A percentile compares a stretch with the other conserved stretches of the same genome.
These are phyloP conservation scores for Cornus suecica DNA, from an alignment of 148 eudicot species.

Conservation along the genomic window DNA sequence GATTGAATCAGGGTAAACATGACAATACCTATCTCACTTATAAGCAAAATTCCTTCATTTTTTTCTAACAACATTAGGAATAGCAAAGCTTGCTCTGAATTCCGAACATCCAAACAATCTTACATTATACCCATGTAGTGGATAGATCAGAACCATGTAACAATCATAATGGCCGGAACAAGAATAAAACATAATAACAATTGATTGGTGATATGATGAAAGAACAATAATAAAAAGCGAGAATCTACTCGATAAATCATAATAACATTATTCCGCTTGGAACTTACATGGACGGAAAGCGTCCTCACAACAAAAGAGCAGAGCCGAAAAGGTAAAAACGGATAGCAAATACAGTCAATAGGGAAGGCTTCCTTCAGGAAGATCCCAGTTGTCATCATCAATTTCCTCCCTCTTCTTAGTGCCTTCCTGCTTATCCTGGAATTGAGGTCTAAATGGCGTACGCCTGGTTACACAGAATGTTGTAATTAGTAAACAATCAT, in stretches of 20 bases:
- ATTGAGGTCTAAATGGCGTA: slow-evolving; percentile 23
- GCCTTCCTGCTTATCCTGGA: slow-evolving; percentile 35
- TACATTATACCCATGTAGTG: not conserved
- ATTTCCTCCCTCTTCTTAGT: slow-evolving; percentile 48
- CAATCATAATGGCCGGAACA: not conserved
- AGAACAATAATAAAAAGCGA: not conserved
- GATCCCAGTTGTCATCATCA: slow-evolving; percentile 72
- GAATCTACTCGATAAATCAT: not conserved
- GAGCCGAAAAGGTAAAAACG: slow-evolving; percentile 8
- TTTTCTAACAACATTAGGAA: not conserved
- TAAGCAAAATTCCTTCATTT: not conserved
- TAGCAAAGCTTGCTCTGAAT: not conserved
- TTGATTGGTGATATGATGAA: too few relatives aligned
- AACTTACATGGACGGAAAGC: slow-evolving; percentile 10
- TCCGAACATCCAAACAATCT: too few relatives aligned
- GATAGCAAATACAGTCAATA: slow-evolving; percentile 21
- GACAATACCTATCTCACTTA: not conserved
- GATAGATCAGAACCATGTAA: not conserved
- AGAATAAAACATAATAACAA: too few relatives aligned
- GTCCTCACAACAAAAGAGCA: not conserved
- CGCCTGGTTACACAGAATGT: slow-evolving; percentile 35
- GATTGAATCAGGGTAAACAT: not conserved
- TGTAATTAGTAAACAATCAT: not conserved
- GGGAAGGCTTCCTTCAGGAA: slow-evolving; percentile 51
- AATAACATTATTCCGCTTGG: not conserved